Evolutionary conservation across 768 basidiomycete genomes (phyloP).

Genomic region (Amanita molliuscula): DNA sequence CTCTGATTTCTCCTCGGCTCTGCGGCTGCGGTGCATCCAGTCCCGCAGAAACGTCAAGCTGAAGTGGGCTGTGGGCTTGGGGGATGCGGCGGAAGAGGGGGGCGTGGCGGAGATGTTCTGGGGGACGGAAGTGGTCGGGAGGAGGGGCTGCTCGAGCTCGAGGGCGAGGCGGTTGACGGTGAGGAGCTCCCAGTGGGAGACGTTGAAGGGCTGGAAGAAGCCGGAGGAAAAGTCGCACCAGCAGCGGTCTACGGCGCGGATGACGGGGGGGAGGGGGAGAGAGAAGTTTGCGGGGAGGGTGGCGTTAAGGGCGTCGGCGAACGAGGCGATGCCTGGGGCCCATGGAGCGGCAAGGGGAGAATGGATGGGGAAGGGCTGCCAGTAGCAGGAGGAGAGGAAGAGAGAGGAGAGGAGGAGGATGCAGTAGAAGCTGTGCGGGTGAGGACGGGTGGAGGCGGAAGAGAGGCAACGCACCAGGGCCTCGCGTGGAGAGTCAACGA

Average conservation of each 20-base stretch:
- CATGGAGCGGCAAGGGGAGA: slow-evolving; percentile 55
- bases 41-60: background rate
- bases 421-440: slow-evolving; percentile 64
- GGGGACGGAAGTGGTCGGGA: slow-evolving; percentile 7
- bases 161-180: slow-evolving; percentile 43
- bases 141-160: slow-evolving; percentile 26
- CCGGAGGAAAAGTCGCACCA: slow-evolving; percentile 73
- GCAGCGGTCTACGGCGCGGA: slow-evolving; percentile 68
- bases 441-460: background rate
- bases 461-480: slow-evolving; percentile 56
- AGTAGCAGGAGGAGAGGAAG: slow-evolving; percentile 82
- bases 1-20: slow-evolving; percentile 4
- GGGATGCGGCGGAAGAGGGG: background rate
- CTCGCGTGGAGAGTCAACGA: slow-evolving; percentile 73
- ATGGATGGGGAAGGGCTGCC: slow-evolving; percentile 70
- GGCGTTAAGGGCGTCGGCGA: slow-evolving; percentile 51
- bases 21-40: background rate
- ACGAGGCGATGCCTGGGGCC: slow-evolving; percentile 64
- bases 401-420: slow-evolving; percentile 74
- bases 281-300: slow-evolving; percentile 30
- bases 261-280: slow-evolving; percentile 39
- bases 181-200: slow-evolving; percentile 61
- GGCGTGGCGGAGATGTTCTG: slow-evolving; percentile 8
- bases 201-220: slow-evolving; percentile 71
- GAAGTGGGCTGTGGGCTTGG: background rate